These are phyloP conservation scores for Colletotrichum liaoningense DNA, from an alignment of 2,329 filamentous ascomycete genomes.

Conservation along the genomic window DNA sequence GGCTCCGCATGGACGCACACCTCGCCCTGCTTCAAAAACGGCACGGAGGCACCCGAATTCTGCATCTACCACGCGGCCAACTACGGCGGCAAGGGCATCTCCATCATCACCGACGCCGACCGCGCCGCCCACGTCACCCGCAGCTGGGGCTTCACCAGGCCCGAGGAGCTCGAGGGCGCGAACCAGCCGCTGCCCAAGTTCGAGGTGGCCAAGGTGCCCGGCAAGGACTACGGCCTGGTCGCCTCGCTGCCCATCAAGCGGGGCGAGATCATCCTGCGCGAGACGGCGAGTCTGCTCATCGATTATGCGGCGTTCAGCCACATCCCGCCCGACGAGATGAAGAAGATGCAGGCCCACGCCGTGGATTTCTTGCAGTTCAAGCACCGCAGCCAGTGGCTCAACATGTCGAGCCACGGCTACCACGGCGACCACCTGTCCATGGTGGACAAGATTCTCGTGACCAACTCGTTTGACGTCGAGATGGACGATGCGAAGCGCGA, in stretches of 20 bases:
- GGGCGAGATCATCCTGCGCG: slow-evolving; percentile 52
- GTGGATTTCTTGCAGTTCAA: slow-evolving; percentile 44
- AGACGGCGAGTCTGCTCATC: slow-evolving; percentile 51
- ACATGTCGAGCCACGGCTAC: slow-evolving; percentile 50
- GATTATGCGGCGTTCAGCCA: slow-evolving; percentile 51
- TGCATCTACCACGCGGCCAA: slow-evolving; percentile 49
- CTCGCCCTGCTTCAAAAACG: slow-evolving; percentile 31
- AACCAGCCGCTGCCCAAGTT: slow-evolving; percentile 43
- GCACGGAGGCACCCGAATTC: slow-evolving; percentile 31
- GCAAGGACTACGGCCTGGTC: slow-evolving; percentile 58
- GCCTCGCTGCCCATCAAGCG: slow-evolving; percentile 47
- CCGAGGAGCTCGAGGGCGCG: slow-evolving; percentile 37
- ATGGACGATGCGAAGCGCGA: slow-evolving; percentile 42
- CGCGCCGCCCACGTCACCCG: slow-evolving; percentile 45
- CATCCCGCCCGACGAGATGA: slow-evolving; percentile 41
- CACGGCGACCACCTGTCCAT: slow-evolving; percentile 40
- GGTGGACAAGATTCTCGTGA: slow-evolving; percentile 49
- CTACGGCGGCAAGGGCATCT: slow-evolving; percentile 53
- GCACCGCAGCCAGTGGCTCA: slow-evolving; percentile 47
- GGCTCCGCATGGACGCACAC: slow-evolving; percentile 22
- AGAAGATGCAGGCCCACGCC: slow-evolving; percentile 45
- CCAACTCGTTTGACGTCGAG: slow-evolving; percentile 54
- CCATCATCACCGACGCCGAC: slow-evolving; percentile 49
- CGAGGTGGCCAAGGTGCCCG: slow-evolving; percentile 49
- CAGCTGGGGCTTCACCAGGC: slow-evolving; percentile 43